Evolutionary conservation across 2,329 filamentous ascomycete species (phyloP).

Genomic region (Didymella arachidicola): DNA sequence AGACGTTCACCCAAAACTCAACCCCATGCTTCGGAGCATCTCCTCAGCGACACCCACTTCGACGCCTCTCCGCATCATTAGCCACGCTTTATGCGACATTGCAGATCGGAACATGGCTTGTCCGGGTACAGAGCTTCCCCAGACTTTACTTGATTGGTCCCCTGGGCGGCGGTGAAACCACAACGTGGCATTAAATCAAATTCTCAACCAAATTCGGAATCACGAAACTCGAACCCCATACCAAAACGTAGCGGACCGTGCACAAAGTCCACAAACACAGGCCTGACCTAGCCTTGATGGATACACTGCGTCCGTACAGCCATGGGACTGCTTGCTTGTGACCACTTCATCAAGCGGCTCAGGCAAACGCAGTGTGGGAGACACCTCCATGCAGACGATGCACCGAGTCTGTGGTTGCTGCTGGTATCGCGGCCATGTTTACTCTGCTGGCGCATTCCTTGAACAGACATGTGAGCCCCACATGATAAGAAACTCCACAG

Average conservation of each 20-base stretch:
- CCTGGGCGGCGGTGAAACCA: conserved; percentile 38
- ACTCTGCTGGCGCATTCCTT: too few species aligned
- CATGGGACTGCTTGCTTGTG: conserved; percentile 12
- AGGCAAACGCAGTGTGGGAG: conserved; percentile 2
- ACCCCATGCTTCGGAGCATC: conserved; percentile 10
- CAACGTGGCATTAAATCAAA: conserved; percentile 42
- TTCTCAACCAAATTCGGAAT: conserved; percentile 27
- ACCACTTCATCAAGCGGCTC: neutral
- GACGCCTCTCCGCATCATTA: conserved; percentile 12
- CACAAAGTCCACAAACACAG: conserved; percentile 26
- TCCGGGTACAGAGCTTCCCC: conserved; percentile 33
- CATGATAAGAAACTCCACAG: neutral
- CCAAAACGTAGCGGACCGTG: conserved; percentile 20
- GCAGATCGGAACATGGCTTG: conserved; percentile 30
- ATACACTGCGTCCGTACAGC: conserved; percentile 8
- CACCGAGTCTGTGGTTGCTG: neutral
- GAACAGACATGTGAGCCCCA: neutral
- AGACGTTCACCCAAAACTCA: conserved; percentile 4
- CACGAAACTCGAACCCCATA: conserved; percentile 33
- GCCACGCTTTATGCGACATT: conserved; percentile 20
- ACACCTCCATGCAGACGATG: neutral
- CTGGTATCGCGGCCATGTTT: neutral
- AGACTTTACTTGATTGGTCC: conserved; percentile 22
- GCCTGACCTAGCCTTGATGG: conserved; percentile 15
- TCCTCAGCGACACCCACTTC: conserved; percentile 2